These are phyloP conservation scores for Neonectria sp. DNA, from an alignment of 2,329 filamentous ascomycete species.

Conservation along the genomic window DNA sequence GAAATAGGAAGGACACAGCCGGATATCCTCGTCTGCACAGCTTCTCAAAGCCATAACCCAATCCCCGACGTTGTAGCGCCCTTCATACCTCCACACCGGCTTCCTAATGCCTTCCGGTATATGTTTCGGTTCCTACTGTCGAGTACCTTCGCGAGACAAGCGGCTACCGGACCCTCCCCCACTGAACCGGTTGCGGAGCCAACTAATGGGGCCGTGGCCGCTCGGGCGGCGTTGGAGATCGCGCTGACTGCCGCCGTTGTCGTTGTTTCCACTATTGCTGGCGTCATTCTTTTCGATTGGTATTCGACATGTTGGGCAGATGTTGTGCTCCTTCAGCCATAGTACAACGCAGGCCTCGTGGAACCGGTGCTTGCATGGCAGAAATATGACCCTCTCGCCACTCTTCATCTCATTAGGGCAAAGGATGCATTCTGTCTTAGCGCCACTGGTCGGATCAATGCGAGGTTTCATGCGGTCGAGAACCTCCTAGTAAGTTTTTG, in stretches of 20 bases:
- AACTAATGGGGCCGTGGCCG: conserved; percentile 57
- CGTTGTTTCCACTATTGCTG: conserved; percentile 32
- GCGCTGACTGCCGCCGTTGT: conserved; percentile 7
- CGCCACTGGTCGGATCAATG: conserved; percentile 67
- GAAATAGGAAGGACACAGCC: conserved; percentile 5
- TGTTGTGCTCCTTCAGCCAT: conserved; percentile 93
- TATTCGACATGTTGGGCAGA: conserved; percentile 86
- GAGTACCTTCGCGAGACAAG: conserved; percentile 49
- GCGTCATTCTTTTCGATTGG: conserved; percentile 62
- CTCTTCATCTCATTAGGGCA: conserved; percentile 89
- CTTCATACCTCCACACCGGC: conserved; percentile 6
- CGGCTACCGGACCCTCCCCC: conserved; percentile 47
- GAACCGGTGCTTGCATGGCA: conserved; percentile 96
- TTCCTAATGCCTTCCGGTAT: conserved; percentile 7
- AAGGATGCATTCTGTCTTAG: conserved; percentile 90
- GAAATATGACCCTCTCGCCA: conserved; percentile 79
- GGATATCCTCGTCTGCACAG: neutral
- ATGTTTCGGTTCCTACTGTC: conserved; percentile 41
- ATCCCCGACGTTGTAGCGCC: neutral
- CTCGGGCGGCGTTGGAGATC: conserved; percentile 47
- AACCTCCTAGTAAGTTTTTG: conserved; percentile 65
- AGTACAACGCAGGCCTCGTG: conserved; percentile 85
- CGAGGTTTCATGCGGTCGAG: conserved; percentile 68
- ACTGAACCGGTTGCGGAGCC: conserved; percentile 61
- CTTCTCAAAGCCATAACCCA: conserved; percentile 5